Percentiles rank a stretch among this genome's conserved stretches.
phyloP scores from a whole-genome alignment of 306 rosid genomes.

The Medicago ruthenica region DNA sequence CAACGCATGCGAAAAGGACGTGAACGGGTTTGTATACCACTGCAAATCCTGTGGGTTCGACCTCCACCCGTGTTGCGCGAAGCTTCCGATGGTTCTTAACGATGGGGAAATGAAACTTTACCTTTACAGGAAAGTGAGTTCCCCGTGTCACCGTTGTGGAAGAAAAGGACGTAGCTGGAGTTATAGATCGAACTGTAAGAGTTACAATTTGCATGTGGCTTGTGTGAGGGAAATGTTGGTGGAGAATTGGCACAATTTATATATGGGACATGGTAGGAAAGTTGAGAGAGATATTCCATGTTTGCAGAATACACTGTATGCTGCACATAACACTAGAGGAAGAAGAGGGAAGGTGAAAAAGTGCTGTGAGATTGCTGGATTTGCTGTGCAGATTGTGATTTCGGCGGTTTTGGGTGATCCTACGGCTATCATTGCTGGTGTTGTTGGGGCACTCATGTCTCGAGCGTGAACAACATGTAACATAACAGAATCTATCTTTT shows the following conservation, averaged over 20 bases:
- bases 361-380: conserved; percentile 34
- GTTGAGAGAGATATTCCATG: conserved; percentile 55
- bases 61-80: conserved; percentile 95
- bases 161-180: conserved; percentile 93
- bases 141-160: conserved; percentile 79
- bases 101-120: conserved; percentile 75
- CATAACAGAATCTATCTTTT: background rate
- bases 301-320: conserved; percentile 58
- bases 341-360: conserved; percentile 63
- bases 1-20: conserved; percentile 90
- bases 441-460: conserved; percentile 70
- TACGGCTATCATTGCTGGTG: conserved; percentile 81
- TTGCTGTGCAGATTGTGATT: conserved; percentile 34
- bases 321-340: conserved; percentile 46
- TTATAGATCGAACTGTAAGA: conserved; percentile 82
- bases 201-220: conserved; percentile 83
- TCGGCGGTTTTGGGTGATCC: conserved; percentile 96
- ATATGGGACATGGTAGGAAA: conserved; percentile 47
- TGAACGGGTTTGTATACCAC: conserved; percentile 80
- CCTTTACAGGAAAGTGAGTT: conserved; percentile 68
- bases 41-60: conserved; percentile 80
- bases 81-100: conserved; percentile 78
- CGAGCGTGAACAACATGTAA: conserved; percentile 33
- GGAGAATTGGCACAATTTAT: conserved; percentile 79
- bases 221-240: conserved; percentile 88